Percentiles rank a stretch among this genome's conserved stretches.
phyloP scores from a whole-genome alignment of 176 grass and related monocot species.

The Oryza officinalis region DNA sequence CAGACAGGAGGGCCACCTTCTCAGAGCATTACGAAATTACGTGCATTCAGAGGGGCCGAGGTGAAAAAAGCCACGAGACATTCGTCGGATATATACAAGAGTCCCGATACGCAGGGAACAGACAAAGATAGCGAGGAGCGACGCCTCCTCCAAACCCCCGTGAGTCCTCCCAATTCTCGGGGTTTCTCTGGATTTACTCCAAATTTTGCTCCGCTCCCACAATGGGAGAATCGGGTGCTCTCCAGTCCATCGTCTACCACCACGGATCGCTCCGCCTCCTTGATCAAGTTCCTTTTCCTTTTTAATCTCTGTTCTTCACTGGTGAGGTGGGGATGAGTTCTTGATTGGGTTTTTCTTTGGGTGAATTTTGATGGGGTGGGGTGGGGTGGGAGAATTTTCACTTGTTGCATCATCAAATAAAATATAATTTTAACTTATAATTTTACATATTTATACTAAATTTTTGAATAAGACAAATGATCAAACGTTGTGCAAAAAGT shows the following conservation, averaged over 20 bases:
- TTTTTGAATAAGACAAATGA: no score
- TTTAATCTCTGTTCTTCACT: no score
- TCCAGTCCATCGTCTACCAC: conserved; percentile 71
- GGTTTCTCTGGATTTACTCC: neutral
- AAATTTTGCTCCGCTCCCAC: neutral
- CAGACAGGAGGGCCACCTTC: no score
- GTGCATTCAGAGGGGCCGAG: neutral
- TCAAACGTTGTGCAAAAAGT: no score
- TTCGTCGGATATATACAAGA: neutral
- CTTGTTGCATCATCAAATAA: no score
- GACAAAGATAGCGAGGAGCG: neutral
- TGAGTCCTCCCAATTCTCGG: neutral
- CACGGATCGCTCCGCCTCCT: conserved; percentile 85
- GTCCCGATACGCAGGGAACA: neutral
- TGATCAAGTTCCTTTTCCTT: conserved; percentile 52
- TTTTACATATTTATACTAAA: no score
- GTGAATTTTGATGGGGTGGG: neutral
- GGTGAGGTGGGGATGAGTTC: neutral
- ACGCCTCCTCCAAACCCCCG: neutral
- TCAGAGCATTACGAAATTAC: no score
- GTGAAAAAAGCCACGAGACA: neutral
- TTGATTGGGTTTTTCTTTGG: neutral
- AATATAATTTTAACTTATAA: no score
- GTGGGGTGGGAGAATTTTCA: no score
- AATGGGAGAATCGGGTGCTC: conserved; percentile 45